Conservation (phyloP, 2,329 filamentous ascomycete species). For the Orbilia oligospora region DNA sequence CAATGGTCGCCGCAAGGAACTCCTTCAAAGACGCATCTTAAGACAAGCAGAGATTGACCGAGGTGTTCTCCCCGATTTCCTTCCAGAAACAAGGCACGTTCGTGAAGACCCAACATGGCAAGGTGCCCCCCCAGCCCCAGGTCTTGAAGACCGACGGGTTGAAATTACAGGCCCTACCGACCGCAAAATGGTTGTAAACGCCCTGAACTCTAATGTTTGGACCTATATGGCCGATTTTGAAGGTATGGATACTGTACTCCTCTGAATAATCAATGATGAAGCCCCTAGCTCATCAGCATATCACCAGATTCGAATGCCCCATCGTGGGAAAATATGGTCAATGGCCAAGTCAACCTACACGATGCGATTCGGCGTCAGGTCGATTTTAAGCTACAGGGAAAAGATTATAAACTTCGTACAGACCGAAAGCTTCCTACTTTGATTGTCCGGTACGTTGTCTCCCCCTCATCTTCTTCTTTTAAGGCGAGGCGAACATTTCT, state of each 20-base stretch:
- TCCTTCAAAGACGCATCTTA: slow-evolving; percentile 86
- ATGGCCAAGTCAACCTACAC: slow-evolving; percentile 96
- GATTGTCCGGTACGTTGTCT: slow-evolving; percentile 76
- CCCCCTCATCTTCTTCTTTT: not conserved
- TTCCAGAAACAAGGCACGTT: slow-evolving; percentile 94
- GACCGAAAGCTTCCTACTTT: slow-evolving; percentile 89
- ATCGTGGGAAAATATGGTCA: slow-evolving; percentile 99
- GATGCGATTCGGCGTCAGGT: slow-evolving; percentile 93
- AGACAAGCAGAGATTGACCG: slow-evolving; percentile 95
- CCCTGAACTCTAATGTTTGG: slow-evolving; percentile 94
- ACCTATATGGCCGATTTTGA: slow-evolving; percentile 99
- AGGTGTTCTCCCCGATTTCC: slow-evolving; percentile 89
- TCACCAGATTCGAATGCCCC: slow-evolving; percentile 87
- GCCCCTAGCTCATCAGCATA: not conserved
- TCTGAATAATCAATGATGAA: not conserved
- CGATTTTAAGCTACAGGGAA: slow-evolving; percentile 94
- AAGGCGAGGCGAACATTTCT: not conserved
- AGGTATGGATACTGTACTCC: slow-evolving; percentile 71
- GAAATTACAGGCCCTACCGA: slow-evolving; percentile 98
- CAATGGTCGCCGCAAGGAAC: slow-evolving; percentile 86
- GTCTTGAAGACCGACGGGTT: slow-evolving; percentile 90
- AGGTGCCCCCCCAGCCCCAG: slow-evolving; percentile 90
- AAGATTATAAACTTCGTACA: slow-evolving; percentile 97
- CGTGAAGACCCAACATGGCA: slow-evolving; percentile 95
- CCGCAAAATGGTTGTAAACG: slow-evolving; percentile 99